Percentiles rank a stretch among this genome's conserved stretches.
Conservation (phyloP, 169 alveolate species). For the Besnoitia besnoiti region DNA sequence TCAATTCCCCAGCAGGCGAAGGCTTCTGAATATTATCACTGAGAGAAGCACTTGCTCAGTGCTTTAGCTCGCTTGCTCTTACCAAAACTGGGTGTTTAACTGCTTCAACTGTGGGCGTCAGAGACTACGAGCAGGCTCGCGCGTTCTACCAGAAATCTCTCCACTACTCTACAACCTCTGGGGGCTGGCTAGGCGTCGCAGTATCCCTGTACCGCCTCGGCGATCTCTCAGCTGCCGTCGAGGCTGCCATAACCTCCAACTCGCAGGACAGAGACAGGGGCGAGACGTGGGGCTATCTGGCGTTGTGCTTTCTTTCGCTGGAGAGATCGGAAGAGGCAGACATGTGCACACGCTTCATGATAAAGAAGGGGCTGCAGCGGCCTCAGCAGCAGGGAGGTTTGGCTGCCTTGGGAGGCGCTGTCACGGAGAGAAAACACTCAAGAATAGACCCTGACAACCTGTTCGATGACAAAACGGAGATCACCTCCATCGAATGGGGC, state of each 20-base stretch:
- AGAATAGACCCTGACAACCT: not conserved
- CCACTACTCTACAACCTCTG: not conserved
- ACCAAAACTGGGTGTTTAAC: no score
- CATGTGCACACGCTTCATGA: slow-evolving; percentile 25
- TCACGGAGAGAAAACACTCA: not conserved
- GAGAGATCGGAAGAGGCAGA: not conserved
- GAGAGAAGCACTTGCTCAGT: no score
- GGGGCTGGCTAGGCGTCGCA: slow-evolving; percentile 33
- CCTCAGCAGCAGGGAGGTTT: not conserved
- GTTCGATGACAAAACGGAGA: not conserved
- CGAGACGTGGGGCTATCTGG: slow-evolving; percentile 38
- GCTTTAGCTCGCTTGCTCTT: no score
- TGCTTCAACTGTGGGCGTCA: no score
- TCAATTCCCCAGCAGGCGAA: no score
- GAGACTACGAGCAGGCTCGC: slow-evolving; percentile 24
- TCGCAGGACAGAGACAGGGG: not conserved
- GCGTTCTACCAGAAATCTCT: not conserved
- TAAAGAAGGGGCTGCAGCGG: not conserved
- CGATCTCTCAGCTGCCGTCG: not conserved
- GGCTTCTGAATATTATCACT: no score
- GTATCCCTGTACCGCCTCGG: slow-evolving; percentile 19
- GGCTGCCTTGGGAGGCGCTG: slow-evolving; percentile 2
- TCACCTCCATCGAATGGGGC: not conserved
- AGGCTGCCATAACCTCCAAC: slow-evolving; percentile 10
- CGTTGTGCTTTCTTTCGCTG: not conserved